Evolutionary conservation across 176 grass and related monocot species (phyloP).

Genomic region (Phragmites australis): DNA sequence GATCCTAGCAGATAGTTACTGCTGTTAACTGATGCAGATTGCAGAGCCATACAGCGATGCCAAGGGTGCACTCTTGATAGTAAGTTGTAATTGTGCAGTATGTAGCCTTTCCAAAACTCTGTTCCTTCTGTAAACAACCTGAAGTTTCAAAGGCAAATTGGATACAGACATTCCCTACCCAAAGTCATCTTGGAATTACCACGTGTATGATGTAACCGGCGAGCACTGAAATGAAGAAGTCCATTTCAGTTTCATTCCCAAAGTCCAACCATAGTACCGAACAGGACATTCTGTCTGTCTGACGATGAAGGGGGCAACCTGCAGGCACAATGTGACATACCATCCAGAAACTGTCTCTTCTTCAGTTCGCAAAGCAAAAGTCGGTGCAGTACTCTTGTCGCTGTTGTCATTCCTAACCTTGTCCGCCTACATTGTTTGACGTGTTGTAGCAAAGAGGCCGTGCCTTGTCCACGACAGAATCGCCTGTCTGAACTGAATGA

Average conservation of each 20-base stretch:
- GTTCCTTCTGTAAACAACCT: not conserved
- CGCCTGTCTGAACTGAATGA: not conserved
- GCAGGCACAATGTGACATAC: not conserved
- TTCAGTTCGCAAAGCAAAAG: not conserved
- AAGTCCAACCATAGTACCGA: not conserved
- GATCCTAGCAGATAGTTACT: not conserved
- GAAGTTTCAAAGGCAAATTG: not conserved
- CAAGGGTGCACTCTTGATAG: not conserved
- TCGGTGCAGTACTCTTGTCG: not conserved
- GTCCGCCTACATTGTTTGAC: not conserved
- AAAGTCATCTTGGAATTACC: not conserved
- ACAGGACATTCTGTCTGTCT: not conserved
- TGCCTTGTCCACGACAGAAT: not conserved
- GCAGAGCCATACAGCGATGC: not conserved
- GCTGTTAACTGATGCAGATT: not conserved
- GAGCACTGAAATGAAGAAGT: not conserved
- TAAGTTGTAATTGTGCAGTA: constrained; percentile 1
- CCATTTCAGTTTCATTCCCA: not conserved
- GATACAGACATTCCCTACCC: not conserved
- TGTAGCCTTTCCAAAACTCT: not conserved
- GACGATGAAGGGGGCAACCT: not conserved
- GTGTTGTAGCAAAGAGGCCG: not conserved
- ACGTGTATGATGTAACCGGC: not conserved
- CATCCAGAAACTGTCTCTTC: not conserved
- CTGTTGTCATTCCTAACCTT: not conserved